Evolutionary conservation across 345 rosid genomes (phyloP), one percentile per base, ranked within the genome.

Genomic region (Dipteronia dyeriana): DNA sequence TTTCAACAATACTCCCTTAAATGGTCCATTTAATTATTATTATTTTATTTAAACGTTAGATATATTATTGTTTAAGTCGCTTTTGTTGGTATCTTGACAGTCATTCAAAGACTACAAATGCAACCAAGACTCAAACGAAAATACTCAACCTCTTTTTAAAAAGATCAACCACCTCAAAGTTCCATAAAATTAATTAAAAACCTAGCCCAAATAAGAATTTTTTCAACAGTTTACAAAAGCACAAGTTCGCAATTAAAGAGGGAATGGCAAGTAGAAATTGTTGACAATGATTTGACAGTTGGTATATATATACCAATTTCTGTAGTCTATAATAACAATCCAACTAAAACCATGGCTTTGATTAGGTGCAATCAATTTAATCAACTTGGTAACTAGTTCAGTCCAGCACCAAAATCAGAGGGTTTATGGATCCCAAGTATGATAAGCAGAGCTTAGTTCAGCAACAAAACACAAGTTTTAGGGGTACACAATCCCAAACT

Each of bases 381-480:
- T 73, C 73, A 31, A 31, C 34, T 31, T 3, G 34, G 34, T 31
- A 31, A 31, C 22, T 9, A 62, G 34, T 23, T 62, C 62, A 65
- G 49, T 61, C 13, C n/a, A n/a, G 70, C n/a, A 64, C 12, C 3
- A 2, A 29, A 29, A 12, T n/a, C n/a, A 19, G n/a, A n/a, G 47
- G 47, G 31, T 7, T 51, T 20, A 47, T 31, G n/a, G 10, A 9
- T 17, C 61, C 19, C 22, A 56, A 19, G 61, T 4, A 51, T 53
- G 34, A 43, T 31, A 67, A 1, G 54, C 17, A 57, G 64, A 57
- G 64, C 61, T 67, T 19, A 73, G 57, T 68, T 25, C 17, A 26
- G 62, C 51, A 53, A 45, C 54, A 69, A 67, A 73, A 62, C 71
- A 54, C 38, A 77, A 38, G 75, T 68, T 72, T 64, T 31, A 61